Conservation (phyloP, 495 filamentous ascomycete genomes). For the Penicillium crystallinum region DNA sequence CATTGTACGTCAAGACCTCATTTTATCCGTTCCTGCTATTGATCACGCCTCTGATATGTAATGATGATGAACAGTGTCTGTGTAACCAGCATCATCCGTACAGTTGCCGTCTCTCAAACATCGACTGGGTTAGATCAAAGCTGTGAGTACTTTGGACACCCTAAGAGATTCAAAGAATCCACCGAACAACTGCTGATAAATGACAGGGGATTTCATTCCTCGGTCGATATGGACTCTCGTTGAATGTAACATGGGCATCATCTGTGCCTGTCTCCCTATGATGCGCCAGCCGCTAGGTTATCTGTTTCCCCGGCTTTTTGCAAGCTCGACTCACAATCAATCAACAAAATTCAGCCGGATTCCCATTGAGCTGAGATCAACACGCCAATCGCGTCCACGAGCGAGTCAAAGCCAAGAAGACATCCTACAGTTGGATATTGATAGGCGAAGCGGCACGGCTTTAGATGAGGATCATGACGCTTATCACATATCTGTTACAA, state of each 20-base stretch:
- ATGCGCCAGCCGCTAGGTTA: conserved; percentile 5
- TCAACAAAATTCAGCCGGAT: neutral
- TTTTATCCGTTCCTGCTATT: neutral
- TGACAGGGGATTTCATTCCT: conserved; percentile 5
- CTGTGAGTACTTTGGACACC: neutral
- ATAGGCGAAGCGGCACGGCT: neutral
- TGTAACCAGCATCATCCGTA: conserved; percentile 9
- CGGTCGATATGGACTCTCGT: conserved; percentile 6
- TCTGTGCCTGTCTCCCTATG: conserved; percentile 7
- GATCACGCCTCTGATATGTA: neutral
- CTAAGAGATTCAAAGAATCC: neutral
- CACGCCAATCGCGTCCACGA: neutral
- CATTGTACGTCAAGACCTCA: conserved; percentile 25
- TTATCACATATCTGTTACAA: neutral
- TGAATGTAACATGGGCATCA: conserved; percentile 6
- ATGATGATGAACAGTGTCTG: conserved; percentile 5
- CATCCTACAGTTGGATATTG: neutral
- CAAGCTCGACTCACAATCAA: neutral
- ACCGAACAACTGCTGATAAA: neutral
- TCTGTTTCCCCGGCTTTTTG: conserved; percentile 1
- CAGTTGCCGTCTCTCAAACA: conserved; percentile 3
- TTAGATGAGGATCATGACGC: neutral
- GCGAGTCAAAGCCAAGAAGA: neutral
- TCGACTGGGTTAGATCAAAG: conserved; percentile 5
- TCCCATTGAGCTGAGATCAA: neutral